Percentiles rank a stretch among this genome's conserved stretches.
Conservation (phyloP, 352 stramenopile genomes). For the Globisporangium uncinulatum region DNA sequence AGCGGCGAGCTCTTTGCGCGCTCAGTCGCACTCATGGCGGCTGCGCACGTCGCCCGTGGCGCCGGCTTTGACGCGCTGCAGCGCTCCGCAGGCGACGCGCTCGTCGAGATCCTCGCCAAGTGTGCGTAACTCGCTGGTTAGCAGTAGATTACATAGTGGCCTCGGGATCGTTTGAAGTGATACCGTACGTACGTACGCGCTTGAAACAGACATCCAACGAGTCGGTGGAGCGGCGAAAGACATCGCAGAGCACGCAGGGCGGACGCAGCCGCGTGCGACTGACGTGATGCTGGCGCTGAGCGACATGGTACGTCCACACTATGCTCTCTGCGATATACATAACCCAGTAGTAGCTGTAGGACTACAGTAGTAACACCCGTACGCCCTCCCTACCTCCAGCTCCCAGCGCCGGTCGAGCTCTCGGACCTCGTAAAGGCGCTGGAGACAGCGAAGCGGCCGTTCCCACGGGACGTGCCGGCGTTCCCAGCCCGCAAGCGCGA, state of each 20-base stretch:
- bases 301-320: constrained; percentile 23
- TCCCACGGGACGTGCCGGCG: constrained; percentile 42
- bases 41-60: constrained; percentile 39
- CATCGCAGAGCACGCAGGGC: constrained; percentile 44
- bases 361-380: too few species aligned
- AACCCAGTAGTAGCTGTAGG: background rate
- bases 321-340: background rate
- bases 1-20: constrained; percentile 43
- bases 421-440: constrained; percentile 46
- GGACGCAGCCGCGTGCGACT: constrained; percentile 39
- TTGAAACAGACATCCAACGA: constrained; percentile 36
- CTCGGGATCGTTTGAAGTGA: too few species aligned
- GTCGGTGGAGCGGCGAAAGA: constrained; percentile 46
- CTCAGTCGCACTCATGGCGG: constrained; percentile 41
- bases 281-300: constrained; percentile 42
- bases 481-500: constrained; percentile 54
- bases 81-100: constrained; percentile 37
- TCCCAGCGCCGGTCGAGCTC: constrained; percentile 29
- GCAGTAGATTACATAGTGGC: background rate
- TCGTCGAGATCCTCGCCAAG: constrained; percentile 47
- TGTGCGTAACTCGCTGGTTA: constrained; percentile 20
- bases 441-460: constrained; percentile 43
- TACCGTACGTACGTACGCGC: background rate
- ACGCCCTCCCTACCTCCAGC: background rate
- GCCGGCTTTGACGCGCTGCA: constrained; percentile 55